Conservation (phyloP, 108 stramenopile genomes). For the Aureococcus anophagefferens region DNA sequence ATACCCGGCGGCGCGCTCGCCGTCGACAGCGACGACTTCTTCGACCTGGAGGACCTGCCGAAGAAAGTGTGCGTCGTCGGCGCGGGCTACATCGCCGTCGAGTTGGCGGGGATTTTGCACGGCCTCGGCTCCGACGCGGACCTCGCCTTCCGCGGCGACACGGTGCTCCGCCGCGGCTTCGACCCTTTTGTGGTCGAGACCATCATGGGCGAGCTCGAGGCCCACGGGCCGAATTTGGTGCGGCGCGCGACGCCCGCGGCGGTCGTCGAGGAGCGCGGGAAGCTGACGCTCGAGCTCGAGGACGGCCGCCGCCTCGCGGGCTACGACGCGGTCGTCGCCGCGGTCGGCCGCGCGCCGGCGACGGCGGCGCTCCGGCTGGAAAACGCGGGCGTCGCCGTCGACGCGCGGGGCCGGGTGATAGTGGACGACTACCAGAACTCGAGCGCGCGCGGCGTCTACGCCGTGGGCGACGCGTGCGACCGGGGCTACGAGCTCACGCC, state of each 20-base stretch:
- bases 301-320: constrained; percentile 55
- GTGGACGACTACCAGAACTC: constrained; percentile 82
- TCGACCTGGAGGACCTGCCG: constrained; percentile 74
- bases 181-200: constrained; percentile 64
- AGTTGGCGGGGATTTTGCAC: constrained; percentile 78
- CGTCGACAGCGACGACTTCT: constrained; percentile 82
- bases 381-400: constrained; percentile 46
- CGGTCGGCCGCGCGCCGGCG: constrained; percentile 51
- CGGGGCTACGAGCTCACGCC: constrained; percentile 73
- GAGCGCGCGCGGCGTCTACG: constrained; percentile 58
- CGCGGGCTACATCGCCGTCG: constrained; percentile 94
- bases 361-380: constrained; percentile 55
- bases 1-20: constrained; percentile 55
- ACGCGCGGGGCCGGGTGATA: constrained; percentile 37
- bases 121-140: constrained; percentile 55
- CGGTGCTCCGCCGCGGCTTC: constrained; percentile 60
- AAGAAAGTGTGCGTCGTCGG: constrained; percentile 78
- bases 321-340: constrained; percentile 63
- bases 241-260: constrained; percentile 55
- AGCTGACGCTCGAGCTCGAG: constrained; percentile 48
- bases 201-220: constrained; percentile 58
- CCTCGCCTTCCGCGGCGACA: constrained; percentile 42
- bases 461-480: constrained; percentile 83
- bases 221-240: constrained; percentile 57
- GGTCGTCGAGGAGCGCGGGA: constrained; percentile 47